Percentiles rank a stretch among this genome's conserved stretches.
Evolutionary conservation across 257 asterid species (phyloP).

Genomic region (Ophiorrhiza pumila): DNA sequence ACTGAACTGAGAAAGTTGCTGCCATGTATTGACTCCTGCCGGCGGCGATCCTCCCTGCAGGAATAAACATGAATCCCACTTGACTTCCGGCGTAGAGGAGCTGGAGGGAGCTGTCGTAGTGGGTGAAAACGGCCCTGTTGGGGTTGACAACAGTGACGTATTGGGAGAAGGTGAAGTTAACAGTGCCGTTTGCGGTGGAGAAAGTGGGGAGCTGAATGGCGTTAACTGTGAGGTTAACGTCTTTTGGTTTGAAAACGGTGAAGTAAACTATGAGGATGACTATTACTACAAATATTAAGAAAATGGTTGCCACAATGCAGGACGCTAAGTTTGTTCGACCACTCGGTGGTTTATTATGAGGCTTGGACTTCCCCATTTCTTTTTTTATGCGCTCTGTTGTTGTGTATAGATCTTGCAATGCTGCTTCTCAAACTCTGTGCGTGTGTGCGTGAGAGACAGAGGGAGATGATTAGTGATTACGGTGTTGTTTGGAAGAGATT

Average conservation of each 20-base stretch:
- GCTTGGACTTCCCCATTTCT: conserved; percentile 47
- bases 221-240: conserved; percentile 59
- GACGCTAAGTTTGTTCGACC: conserved; percentile 82
- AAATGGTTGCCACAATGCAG: conserved; percentile 66
- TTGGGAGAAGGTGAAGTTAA: conserved; percentile 71
- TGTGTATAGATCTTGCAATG: conserved; percentile 7
- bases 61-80: conserved; percentile 83
- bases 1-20: conserved; percentile 65
- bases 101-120: conserved; percentile 84
- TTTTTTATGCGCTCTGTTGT: too few relatives aligned
- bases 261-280: conserved; percentile 54
- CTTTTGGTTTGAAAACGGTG: conserved; percentile 68
- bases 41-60: conserved; percentile 75
- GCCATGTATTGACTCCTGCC: conserved; percentile 70
- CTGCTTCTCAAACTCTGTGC: not conserved
- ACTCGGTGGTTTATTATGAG: conserved; percentile 43
- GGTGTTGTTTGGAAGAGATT: conserved; percentile 3
- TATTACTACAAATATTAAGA: conserved; percentile 55
- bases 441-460: not conserved
- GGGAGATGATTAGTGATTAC: not conserved
- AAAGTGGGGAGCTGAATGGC: conserved; percentile 74
- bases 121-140: conserved; percentile 67
- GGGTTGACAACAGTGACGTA: conserved; percentile 71
- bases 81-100: conserved; percentile 61
- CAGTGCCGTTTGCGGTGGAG: conserved; percentile 64